Base-by-base conservation (phyloP, 2,329 filamentous ascomycete species). In the Rhinocladiella similis region DNA sequence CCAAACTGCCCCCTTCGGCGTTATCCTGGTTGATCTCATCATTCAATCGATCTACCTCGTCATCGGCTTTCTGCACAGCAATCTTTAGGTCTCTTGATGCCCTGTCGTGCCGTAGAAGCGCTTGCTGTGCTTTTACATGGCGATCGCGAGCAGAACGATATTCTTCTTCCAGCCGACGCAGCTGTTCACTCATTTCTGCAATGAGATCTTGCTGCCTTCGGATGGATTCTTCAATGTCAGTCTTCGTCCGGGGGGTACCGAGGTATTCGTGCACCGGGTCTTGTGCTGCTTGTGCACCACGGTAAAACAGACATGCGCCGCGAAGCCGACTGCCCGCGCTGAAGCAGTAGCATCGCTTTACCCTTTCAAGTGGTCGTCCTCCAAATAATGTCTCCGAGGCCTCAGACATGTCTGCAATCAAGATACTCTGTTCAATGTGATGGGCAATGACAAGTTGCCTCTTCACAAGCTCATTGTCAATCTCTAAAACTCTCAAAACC, bases 361-460 rank as follows among this genome's bases (percentile, higher is more conserved):
- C 89, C 61, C 96, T 93, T 13, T 73, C 79, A 18, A 63, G 46
- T 75, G 75, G 19, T 77, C 79, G 51, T 80, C 78, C 52, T 33
- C 50, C 49, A 49, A 57, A 55, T 81, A 96, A 89, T 45, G 89
- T 81, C 3, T 79, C 74, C 42, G 87, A 79, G 1, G 87, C 94
- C 54, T 90, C 82, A 1, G 79, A 72, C 25, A 89, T 79, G 27
- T 87, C 78, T 53, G 85, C 78, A 52, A 97, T 84, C 1, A 99
- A 78, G 5, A 96, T 83, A 6, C 87, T 84, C 70, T 97, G 92
- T 60, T 99, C 94, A 50, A 97, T 90, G 5, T 77, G 75, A 64
- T 91, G 82, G 60, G 86, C 87, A 69, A 97, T 94, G 66, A 99
- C 87, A 46, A 97, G 77, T 57, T 91, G 87, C 59, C 91, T 88